phyloP scores from a whole-genome alignment of 768 basidiomycete species.

The Podaxis carcinomalis region DNA sequence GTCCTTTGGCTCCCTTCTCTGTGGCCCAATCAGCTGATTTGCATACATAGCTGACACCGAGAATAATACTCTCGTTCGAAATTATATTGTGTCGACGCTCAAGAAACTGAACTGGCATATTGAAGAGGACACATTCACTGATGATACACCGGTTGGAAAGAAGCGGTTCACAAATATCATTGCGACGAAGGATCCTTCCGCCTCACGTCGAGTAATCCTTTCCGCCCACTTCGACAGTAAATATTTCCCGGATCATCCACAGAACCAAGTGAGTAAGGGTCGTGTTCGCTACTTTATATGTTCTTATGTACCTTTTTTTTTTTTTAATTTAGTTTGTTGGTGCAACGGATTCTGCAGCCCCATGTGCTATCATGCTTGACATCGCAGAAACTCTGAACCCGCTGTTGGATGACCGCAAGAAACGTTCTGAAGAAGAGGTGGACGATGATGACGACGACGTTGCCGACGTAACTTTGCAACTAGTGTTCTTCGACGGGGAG shows the following conservation, averaged over 20 bases:
- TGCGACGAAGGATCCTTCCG: constrained; percentile 90
- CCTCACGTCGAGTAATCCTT: constrained; percentile 76
- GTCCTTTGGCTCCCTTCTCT: background rate
- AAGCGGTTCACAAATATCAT: constrained; percentile 87
- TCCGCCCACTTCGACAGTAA: constrained; percentile 95
- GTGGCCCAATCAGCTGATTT: constrained; percentile 1
- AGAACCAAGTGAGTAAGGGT: constrained; percentile 59
- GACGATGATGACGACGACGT: constrained; percentile 53
- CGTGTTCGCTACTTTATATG: constrained; percentile 1
- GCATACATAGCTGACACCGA: constrained; percentile 53
- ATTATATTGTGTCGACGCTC: constrained; percentile 75
- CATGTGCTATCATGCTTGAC: constrained; percentile 93
- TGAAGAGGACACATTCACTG: constrained; percentile 80
- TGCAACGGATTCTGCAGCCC: constrained; percentile 94
- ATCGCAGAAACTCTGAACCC: constrained; percentile 80
- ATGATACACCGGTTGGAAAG: constrained; percentile 73
- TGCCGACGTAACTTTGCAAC: constrained; percentile 80
- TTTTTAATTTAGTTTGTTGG: constrained; percentile 81
- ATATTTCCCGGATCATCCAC: constrained; percentile 66
- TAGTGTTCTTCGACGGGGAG: constrained; percentile 97
- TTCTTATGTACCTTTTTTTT: constrained; percentile 4
- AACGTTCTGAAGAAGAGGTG: constrained; percentile 47
- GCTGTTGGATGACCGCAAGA: constrained; percentile 57
- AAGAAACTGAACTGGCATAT: constrained; percentile 79
- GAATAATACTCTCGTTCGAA: constrained; percentile 77